Base-by-base conservation (phyloP, 1,284 basidiomycete genomes). In the Ustilago nuda region DNA sequence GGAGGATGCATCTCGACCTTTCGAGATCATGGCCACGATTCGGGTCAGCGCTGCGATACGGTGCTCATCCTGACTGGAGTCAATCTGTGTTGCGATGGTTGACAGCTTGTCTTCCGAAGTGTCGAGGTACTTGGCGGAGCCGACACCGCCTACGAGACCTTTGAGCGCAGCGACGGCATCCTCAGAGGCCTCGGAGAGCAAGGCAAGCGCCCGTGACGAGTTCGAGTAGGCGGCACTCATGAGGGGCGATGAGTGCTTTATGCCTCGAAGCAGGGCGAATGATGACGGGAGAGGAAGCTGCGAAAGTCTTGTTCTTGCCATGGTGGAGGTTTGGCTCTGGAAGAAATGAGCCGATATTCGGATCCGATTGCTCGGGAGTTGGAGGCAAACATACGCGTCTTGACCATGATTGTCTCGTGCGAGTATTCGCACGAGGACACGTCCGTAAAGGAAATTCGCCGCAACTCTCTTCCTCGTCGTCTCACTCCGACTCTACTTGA, bases 1-100 rank as follows among this genome's bases (percentile, higher is more conserved):
- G 69, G 92, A 91, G 41, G 94, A 92, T 75, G 95, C 94, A 81
- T 95, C 93, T 57, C 94, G 92, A 36, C 92, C 92, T 87, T 96
- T 96, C 43, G 93, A 95, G 75, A 97, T 95, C 86, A 95, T 72
- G 8, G 82, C 83, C 13, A 85, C 76, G 45, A 85, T 80, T 33
- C 80, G 54, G 13, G 79, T 79, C 17, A 85, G 76, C 1, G 81
- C 84, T 36, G 79, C 81, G 41, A 85, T 72, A 19, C 79, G 72
- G 12, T 81, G 78, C n/a, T 73, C 76, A 45, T 84, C 83, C 17
- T 71, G 52, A 56, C 61, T 77, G 19, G 79, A 80, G 46, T 84
- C 83, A 43, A 85, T 79, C 61, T 81, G 72, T 19, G 68, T 61
- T 12, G 72, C 63, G 17, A 85, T 78, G 56, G 72, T 72, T 30